Evolutionary conservation across 2,329 filamentous ascomycete species (phyloP), one percentile per base, ranked within the genome.

Genomic region (Penicillium sp.): DNA sequence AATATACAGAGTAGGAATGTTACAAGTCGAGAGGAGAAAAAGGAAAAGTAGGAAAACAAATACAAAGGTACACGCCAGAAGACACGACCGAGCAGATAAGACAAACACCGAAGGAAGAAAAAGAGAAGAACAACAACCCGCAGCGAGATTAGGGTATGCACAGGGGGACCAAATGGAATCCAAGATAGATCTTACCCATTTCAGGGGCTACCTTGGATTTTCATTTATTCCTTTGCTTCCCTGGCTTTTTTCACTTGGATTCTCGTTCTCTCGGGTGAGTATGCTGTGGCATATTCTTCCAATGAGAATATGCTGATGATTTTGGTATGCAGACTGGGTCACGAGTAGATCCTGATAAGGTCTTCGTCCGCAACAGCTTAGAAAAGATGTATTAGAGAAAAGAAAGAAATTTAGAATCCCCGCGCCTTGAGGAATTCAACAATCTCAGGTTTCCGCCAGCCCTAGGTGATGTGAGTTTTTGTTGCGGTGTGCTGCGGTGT

Each of bases 401-500:
- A 21, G 16, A 47, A 14, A 36, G 14, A 16, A 1, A 39, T 52
- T 72, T 70, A 79, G 52, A 78, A 78, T 64, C 73, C 75, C 48
- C 74, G 73, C 34, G 79, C 76, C 49, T 74, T 61, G 43, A 83
- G 71, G 66, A 82, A 81, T 55, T 78, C 73, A 52, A 73, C 61
- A 50, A 83, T 76, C 56, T 81, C 74, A 6, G 71, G 68, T 73
- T 77, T 81, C 63, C 75, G 75, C 72, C 77, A 80, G 53, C 81
- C 81, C 79, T 82, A 55, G 57, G 47, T 24, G 2, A 27, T 48
- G 48, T 66, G 59, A 63, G 56, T 56, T 16, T 36, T 49, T 22
- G 24, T 43, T 5, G 44, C 16, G 16, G 18, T 24, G 31, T 34
- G 31, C 7, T 34, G 31, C 10, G 31, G 31, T 36, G 13, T 16